Evolutionary conservation across 2,329 filamentous ascomycete genomes (phyloP), one percentile per base, ranked within the genome.

Genomic region (Fonsecaea monophora): DNA sequence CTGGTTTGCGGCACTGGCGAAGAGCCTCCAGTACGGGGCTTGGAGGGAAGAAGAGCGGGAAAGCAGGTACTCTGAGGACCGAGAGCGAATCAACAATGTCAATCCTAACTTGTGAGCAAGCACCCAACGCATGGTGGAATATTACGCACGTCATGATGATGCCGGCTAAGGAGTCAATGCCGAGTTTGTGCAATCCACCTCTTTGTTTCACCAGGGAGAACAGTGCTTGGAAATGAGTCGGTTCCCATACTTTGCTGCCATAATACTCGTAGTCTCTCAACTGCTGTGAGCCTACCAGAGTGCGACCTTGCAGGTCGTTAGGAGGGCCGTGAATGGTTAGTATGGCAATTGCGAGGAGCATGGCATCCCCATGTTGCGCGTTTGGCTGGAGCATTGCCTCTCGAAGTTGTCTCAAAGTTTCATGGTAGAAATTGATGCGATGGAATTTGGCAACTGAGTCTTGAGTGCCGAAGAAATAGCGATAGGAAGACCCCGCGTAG

Each of bases 401-500:
- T 34, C 65, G 60, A 55, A 67, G 54, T 37, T 48, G 37, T 58
- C 38, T 55, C 25, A 67, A 25, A 3, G 65, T 53, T 13, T 61
- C 38, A 15, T 64, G 61, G n/a, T 67, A 56, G 34, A 62, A 53
- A 37, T 40, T 53, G 9, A 67, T 42, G 45, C 56, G 62, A 38
- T 61, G 32, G 12, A 67, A 25, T 15, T 64, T 48, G 5, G 57
- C 59, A 13, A 56, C 18, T 6, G 35, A 9, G 25, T 64, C 61
- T 7, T 38, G 45, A 1, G 61, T 48, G 50, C 65, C 65, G 38
- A 67, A 67, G 61, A 67, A 67, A 18, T 59, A 37, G 6, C 56
- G 56, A 53, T 67, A 67, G 12, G 50, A 67, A n/a, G 60, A 37
- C n/a, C 55, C 65, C 10, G 65, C 61, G 37, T 67, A 67, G 30